These are phyloP conservation scores for Conoideocrella luteorostrata DNA, from an alignment of 2,329 filamentous ascomycete genomes.

Conservation along the genomic window DNA sequence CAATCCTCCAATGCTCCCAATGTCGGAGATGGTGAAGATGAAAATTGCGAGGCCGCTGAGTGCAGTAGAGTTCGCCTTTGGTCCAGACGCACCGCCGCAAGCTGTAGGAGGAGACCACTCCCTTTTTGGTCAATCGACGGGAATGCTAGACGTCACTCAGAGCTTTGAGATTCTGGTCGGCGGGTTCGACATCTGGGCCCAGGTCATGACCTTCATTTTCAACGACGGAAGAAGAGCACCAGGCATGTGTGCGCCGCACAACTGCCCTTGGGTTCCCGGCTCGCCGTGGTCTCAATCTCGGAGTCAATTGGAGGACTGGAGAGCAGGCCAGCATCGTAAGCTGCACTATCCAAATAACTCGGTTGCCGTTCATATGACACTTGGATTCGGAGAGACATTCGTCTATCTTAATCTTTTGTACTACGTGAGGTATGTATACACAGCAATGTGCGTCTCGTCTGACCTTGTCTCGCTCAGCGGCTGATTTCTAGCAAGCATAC, in stretches of 20 bases:
- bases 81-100: slow-evolving; percentile 17
- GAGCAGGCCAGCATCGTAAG: slow-evolving; percentile 25
- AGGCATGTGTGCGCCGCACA: slow-evolving; percentile 30
- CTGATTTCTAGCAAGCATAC: slow-evolving; percentile 19
- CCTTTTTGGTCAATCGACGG: slow-evolving; percentile 7
- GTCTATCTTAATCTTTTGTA: slow-evolving; percentile 37
- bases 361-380: slow-evolving; percentile 31
- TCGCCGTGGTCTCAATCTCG: slow-evolving; percentile 28
- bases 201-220: slow-evolving; percentile 34
- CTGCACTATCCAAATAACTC: slow-evolving; percentile 30
- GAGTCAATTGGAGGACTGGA: slow-evolving; percentile 27
- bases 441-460: no score
- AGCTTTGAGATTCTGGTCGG: slow-evolving; percentile 30
- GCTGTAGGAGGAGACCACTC: slow-evolving; percentile 6
- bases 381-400: slow-evolving; percentile 35
- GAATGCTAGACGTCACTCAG: slow-evolving; percentile 19
- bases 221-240: slow-evolving; percentile 35
- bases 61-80: slow-evolving; percentile 33
- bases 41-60: slow-evolving; percentile 24
- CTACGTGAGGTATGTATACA: slow-evolving; percentile 34
- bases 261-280: slow-evolving; percentile 32
- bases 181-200: slow-evolving; percentile 38
- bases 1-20: slow-evolving; percentile 29
- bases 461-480: no score
- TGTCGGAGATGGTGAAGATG: slow-evolving; percentile 27